phyloP scores from a whole-genome alignment of 805 yeast genomes.

The Lachancea waltii region DNA sequence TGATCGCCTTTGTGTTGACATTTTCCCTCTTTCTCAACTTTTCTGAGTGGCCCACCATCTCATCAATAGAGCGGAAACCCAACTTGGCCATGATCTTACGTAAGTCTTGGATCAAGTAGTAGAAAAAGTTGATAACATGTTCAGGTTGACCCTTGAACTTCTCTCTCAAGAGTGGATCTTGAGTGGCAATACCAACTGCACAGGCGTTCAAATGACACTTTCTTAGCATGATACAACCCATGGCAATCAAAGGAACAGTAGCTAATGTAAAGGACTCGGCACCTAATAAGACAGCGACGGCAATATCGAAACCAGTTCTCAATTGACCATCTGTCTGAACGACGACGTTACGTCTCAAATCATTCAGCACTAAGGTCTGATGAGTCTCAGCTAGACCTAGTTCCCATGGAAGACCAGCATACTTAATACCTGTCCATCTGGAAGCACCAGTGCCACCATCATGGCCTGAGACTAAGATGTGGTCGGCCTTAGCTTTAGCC shows the following conservation, averaged over 20 bases:
- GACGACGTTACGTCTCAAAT: constrained; percentile 88
- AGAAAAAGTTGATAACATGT: constrained; percentile 96
- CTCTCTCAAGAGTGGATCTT: constrained; percentile 87
- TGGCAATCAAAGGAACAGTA: constrained; percentile 90
- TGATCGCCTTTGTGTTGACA: constrained; percentile 83
- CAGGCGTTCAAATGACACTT: constrained; percentile 91
- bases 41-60: constrained; percentile 98
- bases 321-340: constrained; percentile 99
- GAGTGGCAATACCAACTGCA: constrained; percentile 98
- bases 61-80: constrained; percentile 93
- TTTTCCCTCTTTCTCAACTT: constrained; percentile 80
- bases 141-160: constrained; percentile 97
- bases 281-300: constrained; percentile 91
- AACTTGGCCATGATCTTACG: constrained; percentile 89
- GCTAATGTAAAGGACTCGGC: constrained; percentile 99
- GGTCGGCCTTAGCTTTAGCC: constrained; percentile 98
- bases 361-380: constrained; percentile 92
- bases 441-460: constrained; percentile 99
- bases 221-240: constrained; percentile 97
- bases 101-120: constrained; percentile 87
- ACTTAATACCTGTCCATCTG: constrained; percentile 91
- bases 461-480: constrained; percentile 91
- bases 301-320: constrained; percentile 95
- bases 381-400: constrained; percentile 97
- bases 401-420: constrained; percentile 99